Evolutionary conservation across 208 protist species (phyloP).

Genomic region (Angomonas deanei): DNA sequence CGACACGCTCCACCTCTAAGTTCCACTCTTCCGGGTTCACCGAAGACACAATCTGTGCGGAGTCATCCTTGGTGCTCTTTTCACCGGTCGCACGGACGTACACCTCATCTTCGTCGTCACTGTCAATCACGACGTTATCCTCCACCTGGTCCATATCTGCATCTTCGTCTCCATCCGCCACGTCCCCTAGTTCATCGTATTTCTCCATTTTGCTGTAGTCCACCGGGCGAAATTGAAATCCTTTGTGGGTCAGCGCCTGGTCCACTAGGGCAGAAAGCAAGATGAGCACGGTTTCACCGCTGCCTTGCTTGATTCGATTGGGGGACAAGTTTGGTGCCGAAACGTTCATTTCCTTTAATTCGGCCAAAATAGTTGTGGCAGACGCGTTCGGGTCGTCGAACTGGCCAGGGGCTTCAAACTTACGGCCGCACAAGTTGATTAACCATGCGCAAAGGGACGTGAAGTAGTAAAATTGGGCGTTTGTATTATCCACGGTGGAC

Average conservation of each 20-base stretch:
- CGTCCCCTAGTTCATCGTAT: conserved; percentile 74
- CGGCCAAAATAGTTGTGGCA: conserved; percentile 76
- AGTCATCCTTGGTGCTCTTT: conserved; percentile 32
- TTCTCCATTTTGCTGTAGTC: conserved; percentile 74
- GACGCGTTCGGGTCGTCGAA: conserved; percentile 89
- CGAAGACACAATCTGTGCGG: conserved; percentile 36
- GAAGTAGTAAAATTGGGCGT: conserved; percentile 89
- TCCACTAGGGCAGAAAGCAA: conserved; percentile 70
- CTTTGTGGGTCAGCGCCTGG: conserved; percentile 52
- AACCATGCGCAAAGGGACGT: conserved; percentile 85
- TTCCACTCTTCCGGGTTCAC: conserved; percentile 86
- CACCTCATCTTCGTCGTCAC: conserved; percentile 81
- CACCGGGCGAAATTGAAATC: conserved; percentile 53
- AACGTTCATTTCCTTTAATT: conserved; percentile 71
- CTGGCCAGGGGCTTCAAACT: conserved; percentile 70
- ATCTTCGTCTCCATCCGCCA: conserved; percentile 72
- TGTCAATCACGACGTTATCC: conserved; percentile 84
- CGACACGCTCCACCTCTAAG: conserved; percentile 85
- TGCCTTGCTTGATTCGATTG: conserved; percentile 80
- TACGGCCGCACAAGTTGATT: conserved; percentile 71
- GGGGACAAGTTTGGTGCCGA: conserved; percentile 68
- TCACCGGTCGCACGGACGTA: conserved; percentile 51
- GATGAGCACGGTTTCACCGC: conserved; percentile 71
- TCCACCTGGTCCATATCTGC: conserved; percentile 55
- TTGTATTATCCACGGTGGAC: conserved; percentile 81